Evolutionary conservation across 75 land plant genomes (phyloP).

Genomic region (Selaginella tamariscina): DNA sequence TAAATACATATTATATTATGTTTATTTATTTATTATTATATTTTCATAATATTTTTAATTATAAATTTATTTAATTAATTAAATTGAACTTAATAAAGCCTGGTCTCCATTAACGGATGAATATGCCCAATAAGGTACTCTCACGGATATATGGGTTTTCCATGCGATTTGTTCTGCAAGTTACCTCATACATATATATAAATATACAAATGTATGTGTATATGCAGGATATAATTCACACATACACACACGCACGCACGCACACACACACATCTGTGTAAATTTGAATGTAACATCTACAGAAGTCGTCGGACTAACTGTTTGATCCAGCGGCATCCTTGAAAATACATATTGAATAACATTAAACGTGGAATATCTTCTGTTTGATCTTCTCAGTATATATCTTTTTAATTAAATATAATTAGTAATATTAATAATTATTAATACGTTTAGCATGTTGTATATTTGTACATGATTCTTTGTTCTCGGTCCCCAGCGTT

Average conservation of each 20-base stretch:
- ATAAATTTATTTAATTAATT: not conserved
- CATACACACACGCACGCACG: not conserved
- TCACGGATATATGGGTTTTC: conserved; percentile 11
- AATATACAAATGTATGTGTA: no score
- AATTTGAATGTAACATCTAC: conserved; percentile 40
- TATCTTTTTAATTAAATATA: conserved; percentile 9
- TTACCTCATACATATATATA: no score
- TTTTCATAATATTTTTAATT: not conserved
- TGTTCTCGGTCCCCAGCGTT: conserved; percentile 51
- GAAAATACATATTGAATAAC: conserved; percentile 64
- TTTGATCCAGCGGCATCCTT: conserved; percentile 37
- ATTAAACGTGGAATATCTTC: conserved; percentile 34
- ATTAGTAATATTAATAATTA: not conserved
- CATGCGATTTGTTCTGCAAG: no score
- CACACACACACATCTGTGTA: conserved; percentile 18
- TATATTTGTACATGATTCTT: conserved; percentile 95
- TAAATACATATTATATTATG: not conserved
- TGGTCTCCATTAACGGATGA: conserved; percentile 38
- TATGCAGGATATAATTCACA: no score
- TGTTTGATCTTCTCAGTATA: conserved; percentile 70
- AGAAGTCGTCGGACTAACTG: conserved; percentile 38
- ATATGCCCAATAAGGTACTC: conserved; percentile 33
- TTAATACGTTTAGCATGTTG: conserved; percentile 83
- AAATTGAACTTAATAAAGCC: conserved; percentile 25
- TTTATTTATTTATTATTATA: not conserved